Conservation (phyloP, 208 protist species). For the Leishmania gerbilli region DNA sequence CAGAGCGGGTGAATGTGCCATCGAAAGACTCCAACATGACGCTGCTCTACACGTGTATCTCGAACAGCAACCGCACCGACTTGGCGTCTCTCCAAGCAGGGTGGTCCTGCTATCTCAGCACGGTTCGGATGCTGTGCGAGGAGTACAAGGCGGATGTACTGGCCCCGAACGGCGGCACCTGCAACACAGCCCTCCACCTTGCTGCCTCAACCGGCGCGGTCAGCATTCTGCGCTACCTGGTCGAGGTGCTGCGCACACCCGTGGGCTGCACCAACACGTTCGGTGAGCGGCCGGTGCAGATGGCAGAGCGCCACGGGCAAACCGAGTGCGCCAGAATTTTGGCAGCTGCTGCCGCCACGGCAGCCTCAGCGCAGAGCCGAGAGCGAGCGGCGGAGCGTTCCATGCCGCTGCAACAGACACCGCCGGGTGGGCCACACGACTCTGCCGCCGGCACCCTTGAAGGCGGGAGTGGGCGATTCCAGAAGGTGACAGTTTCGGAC, state of each 20-base stretch:
- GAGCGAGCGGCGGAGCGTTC: not conserved
- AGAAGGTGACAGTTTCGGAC: constrained; percentile 25
- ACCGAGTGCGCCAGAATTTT: constrained; percentile 16
- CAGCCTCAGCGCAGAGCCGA: not conserved
- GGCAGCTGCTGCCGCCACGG: not conserved
- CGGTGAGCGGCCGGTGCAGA: constrained; percentile 38
- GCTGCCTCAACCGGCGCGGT: constrained; percentile 32
- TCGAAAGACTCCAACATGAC: constrained; percentile 38
- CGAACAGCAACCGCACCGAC: constrained; percentile 27
- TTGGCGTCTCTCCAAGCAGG: constrained; percentile 25
- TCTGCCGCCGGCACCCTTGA: not conserved
- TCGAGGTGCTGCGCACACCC: constrained; percentile 27
- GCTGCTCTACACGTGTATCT: constrained; percentile 48
- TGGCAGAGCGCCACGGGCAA: constrained; percentile 28
- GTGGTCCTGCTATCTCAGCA: constrained; percentile 27
- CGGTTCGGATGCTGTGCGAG: constrained; percentile 54
- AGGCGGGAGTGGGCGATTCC: constrained; percentile 2
- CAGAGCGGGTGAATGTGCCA: constrained; percentile 54
- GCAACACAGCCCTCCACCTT: constrained; percentile 56
- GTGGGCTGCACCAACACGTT: constrained; percentile 29
- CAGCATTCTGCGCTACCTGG: constrained; percentile 43
- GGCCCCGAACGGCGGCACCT: constrained; percentile 48
- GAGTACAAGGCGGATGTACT: constrained; percentile 66
- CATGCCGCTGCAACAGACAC: not conserved
- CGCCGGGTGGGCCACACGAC: not conserved